Evolutionary conservation across 305 asterid species (phyloP).

Genomic region (Fraxinus greggii): DNA sequence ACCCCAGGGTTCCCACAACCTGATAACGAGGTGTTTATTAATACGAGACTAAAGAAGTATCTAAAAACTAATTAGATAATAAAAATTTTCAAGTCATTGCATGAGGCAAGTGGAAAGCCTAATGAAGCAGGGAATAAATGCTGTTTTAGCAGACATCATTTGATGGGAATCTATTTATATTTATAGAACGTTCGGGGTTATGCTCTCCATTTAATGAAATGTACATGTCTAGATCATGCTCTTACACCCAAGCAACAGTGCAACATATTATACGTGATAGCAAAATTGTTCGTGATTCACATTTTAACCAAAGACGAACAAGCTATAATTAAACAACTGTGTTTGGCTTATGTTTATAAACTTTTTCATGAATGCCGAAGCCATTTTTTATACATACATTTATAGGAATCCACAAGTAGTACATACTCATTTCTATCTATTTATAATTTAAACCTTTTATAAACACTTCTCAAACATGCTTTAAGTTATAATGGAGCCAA

Average conservation of each 20-base stretch:
- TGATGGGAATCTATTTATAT: background rate
- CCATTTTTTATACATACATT: background rate
- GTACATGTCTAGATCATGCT: background rate
- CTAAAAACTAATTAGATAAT: background rate
- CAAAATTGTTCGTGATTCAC: background rate
- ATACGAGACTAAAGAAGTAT: background rate
- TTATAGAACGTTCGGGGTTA: background rate
- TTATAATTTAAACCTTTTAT: background rate
- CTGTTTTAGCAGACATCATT: background rate
- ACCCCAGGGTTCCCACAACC: conserved; percentile 96
- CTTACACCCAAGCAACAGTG: background rate
- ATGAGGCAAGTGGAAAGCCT: background rate
- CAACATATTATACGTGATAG: background rate
- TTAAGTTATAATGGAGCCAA: background rate
- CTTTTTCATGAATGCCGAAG: no score
- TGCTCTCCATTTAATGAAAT: background rate
- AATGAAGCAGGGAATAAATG: background rate
- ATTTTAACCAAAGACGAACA: background rate
- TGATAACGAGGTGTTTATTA: conserved; percentile 20
- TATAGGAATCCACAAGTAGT: background rate
- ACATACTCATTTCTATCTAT: background rate
- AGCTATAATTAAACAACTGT: background rate
- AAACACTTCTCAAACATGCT: background rate
- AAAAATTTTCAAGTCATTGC: background rate
- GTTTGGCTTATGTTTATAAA: background rate